Evolutionary conservation across 2,329 filamentous ascomycete genomes (phyloP).

Genomic region (Aureobasidium sp.): DNA sequence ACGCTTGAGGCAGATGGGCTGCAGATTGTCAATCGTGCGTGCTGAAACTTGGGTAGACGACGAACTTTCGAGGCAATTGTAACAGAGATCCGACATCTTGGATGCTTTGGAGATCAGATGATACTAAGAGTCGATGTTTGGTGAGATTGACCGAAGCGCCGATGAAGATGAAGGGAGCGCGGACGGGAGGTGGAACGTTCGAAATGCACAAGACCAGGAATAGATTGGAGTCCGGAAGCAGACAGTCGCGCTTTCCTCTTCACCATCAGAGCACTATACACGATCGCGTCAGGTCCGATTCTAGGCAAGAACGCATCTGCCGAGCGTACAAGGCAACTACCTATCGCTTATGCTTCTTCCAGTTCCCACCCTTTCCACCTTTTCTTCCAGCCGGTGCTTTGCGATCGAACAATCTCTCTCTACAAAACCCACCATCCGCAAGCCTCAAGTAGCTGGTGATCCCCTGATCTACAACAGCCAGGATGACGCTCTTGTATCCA

Average conservation of each 20-base stretch:
- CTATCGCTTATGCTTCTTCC: slow-evolving; percentile 29
- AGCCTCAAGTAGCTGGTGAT: slow-evolving; percentile 82
- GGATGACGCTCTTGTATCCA: slow-evolving; percentile 72
- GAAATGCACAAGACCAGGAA: not conserved
- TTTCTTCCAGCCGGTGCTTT: slow-evolving; percentile 29
- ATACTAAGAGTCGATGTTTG: not conserved
- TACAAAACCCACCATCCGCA: slow-evolving; percentile 68
- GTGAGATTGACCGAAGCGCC: not conserved
- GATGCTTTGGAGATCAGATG: not conserved
- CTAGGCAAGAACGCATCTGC: no score
- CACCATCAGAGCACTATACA: not conserved
- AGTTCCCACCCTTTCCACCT: slow-evolving; percentile 32
- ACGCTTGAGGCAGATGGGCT: not conserved
- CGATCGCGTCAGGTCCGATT: no score
- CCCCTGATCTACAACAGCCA: slow-evolving; percentile 85
- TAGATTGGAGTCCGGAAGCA: not conserved
- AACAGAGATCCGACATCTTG: slow-evolving; percentile 18
- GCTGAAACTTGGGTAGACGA: not conserved
- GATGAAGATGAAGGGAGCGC: not conserved
- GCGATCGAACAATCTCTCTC: slow-evolving; percentile 62
- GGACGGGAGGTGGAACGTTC: not conserved
- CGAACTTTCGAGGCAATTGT: slow-evolving; percentile 16
- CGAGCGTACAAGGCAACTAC: not conserved
- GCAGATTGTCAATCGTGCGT: not conserved
- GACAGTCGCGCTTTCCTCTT: not conserved